Percentiles rank a stretch among this genome's conserved stretches.
These are phyloP conservation scores for Phanerochaete carnosa DNA, from an alignment of 768 basidiomycete species.

Conservation along the genomic window DNA sequence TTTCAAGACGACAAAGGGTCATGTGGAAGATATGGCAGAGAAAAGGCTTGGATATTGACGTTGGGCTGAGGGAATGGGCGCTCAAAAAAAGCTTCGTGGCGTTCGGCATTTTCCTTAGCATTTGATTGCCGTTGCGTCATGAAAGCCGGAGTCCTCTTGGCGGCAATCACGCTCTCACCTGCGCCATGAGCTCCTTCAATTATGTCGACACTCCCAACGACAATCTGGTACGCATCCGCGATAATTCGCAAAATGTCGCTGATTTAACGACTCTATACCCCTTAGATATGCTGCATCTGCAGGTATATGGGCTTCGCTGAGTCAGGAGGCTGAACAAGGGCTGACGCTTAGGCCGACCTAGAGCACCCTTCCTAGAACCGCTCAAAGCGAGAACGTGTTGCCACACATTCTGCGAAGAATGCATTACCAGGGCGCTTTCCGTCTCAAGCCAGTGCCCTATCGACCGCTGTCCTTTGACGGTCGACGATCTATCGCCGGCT, in stretches of 20 bases:
- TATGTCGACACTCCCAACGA: conserved; percentile 63
- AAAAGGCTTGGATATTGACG: too few relatives aligned
- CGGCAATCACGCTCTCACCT: conserved; percentile 2
- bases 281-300: conserved; percentile 78
- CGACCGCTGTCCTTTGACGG: conserved; percentile 65
- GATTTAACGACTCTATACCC: neutral
- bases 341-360: conserved; percentile 20
- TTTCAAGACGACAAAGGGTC: too few relatives aligned
- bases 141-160: neutral
- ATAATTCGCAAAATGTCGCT: neutral
- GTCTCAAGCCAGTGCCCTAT: conserved; percentile 79
- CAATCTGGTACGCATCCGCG: conserved; percentile 53
- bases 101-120: neutral
- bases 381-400: conserved; percentile 69
- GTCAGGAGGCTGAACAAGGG: conserved; percentile 7
- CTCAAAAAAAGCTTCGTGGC: neutral
- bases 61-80: neutral
- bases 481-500: conserved; percentile 62
- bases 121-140: neutral
- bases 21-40: too few relatives aligned
- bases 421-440: conserved; percentile 66
- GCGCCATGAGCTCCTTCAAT: conserved; percentile 36
- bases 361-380: conserved; percentile 74
- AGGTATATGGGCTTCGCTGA: conserved; percentile 36
- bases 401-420: conserved; percentile 86